Conservation (phyloP, 1,284 basidiomycete genomes). For the Boletellus deceptivus region DNA sequence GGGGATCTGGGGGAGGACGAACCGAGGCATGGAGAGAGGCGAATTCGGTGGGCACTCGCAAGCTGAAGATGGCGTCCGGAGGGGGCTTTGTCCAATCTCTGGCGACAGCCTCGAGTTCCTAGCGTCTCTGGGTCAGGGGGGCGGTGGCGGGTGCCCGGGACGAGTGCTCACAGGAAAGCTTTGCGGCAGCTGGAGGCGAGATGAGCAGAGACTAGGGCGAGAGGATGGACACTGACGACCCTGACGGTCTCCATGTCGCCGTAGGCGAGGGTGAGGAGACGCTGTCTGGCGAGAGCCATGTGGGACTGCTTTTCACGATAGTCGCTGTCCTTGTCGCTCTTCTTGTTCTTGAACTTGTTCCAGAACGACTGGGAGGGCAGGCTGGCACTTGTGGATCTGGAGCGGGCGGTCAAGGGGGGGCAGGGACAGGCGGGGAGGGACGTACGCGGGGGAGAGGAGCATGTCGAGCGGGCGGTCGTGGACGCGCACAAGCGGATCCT, state of each 20-base stretch:
- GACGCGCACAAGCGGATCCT: conserved; percentile 18
- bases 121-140: conserved; percentile 1
- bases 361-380: conserved; percentile 61
- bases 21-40: conserved; percentile 78
- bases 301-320: conserved; percentile 49
- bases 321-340: conserved; percentile 53
- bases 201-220: conserved; percentile 4
- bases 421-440: conserved; percentile 29
- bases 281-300: conserved; percentile 65
- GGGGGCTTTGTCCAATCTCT: conserved; percentile 81
- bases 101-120: conserved; percentile 78
- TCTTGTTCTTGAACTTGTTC: conserved; percentile 68
- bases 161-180: conserved; percentile 49
- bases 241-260: conserved; percentile 80
- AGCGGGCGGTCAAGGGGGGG: conserved; percentile 20
- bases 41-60: conserved; percentile 79
- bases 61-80: conserved; percentile 65
- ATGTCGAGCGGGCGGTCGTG: conserved; percentile 41
- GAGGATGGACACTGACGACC: conserved; percentile 46
- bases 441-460: conserved; percentile 79
- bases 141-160: background rate
- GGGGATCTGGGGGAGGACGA: conserved; percentile 26
- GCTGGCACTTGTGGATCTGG: conserved; percentile 63
- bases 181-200: conserved; percentile 52
- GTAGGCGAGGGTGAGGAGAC: conserved; percentile 76